phyloP scores from a whole-genome alignment of 2,329 filamentous ascomycete species.

The Aspergillus sojae region DNA sequence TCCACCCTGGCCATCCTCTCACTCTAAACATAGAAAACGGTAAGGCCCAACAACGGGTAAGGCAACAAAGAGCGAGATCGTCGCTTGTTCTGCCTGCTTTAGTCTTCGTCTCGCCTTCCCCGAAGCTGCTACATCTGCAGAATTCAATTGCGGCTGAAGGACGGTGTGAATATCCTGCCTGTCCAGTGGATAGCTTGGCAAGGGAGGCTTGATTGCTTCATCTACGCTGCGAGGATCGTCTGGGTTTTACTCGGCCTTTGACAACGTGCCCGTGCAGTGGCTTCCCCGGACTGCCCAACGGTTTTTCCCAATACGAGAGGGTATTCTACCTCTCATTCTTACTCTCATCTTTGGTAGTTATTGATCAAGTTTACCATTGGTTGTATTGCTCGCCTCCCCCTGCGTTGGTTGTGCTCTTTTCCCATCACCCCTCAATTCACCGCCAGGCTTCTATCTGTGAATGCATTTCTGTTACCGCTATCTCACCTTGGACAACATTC shows the following conservation, averaged over 20 bases:
- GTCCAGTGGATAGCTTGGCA: background rate
- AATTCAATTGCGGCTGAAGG: background rate
- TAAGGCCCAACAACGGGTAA: background rate
- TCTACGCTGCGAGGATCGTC: background rate
- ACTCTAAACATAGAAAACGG: background rate
- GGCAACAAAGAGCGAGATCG: conserved; percentile 4
- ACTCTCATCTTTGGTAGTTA: background rate
- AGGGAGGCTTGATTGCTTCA: background rate
- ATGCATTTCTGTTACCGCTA: conserved; percentile 1
- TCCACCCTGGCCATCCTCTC: background rate
- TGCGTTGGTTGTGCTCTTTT: conserved; percentile 17
- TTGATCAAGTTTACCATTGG: background rate
- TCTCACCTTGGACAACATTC: background rate
- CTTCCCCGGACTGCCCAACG: background rate
- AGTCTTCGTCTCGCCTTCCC: background rate
- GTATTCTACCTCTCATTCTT: background rate
- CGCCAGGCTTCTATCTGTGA: conserved; percentile 15
- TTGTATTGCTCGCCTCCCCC: conserved; percentile 11
- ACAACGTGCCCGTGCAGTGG: conserved; percentile 3
- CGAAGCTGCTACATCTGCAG: background rate
- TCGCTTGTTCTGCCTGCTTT: conserved; percentile 2
- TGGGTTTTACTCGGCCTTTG: background rate
- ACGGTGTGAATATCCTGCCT: background rate
- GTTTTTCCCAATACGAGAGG: background rate
- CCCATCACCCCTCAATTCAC: conserved; percentile 17